Evolutionary conservation across 176 grass and related monocot genomes (phyloP).

Genomic region (Otatea glauca): DNA sequence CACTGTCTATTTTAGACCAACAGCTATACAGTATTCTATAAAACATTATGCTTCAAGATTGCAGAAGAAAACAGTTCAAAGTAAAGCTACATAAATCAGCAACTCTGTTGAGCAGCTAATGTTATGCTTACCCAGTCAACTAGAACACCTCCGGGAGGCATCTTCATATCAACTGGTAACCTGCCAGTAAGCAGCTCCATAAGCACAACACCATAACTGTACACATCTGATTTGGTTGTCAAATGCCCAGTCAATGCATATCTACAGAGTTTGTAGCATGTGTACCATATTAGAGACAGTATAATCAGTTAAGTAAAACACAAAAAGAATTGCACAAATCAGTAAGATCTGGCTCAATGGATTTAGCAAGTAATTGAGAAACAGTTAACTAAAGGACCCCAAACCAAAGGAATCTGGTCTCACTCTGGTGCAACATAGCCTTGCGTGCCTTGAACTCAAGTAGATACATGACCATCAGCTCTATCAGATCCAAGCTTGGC

Average conservation of each 20-base stretch:
- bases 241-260: slow-evolving; percentile 94
- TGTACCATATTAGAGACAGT: slow-evolving; percentile 33
- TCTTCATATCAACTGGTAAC: slow-evolving; percentile 93
- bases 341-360: background rate
- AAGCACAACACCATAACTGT: slow-evolving; percentile 94
- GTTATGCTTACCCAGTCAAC: slow-evolving; percentile 79
- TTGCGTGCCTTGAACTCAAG: slow-evolving; percentile 89
- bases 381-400: slow-evolving; percentile 9
- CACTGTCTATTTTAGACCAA: slow-evolving; percentile 13
- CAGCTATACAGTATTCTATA: slow-evolving; percentile 13
- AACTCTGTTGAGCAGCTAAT: slow-evolving; percentile 6
- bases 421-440: slow-evolving; percentile 99
- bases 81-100: slow-evolving; percentile 26
- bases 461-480: slow-evolving; percentile 96
- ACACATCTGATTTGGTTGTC: slow-evolving; percentile 99
- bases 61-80: slow-evolving; percentile 30
- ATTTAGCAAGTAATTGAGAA: slow-evolving; percentile 12
- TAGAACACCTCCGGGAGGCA: slow-evolving; percentile 78
- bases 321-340: background rate
- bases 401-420: slow-evolving; percentile 34
- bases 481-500: slow-evolving; percentile 96
- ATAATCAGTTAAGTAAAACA: slow-evolving; percentile 28
- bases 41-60: slow-evolving; percentile 30
- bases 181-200: slow-evolving; percentile 96
- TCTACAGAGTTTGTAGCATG: slow-evolving; percentile 47